phyloP scores from a whole-genome alignment of 1,284 basidiomycete genomes.

The Marasmius oreades region DNA sequence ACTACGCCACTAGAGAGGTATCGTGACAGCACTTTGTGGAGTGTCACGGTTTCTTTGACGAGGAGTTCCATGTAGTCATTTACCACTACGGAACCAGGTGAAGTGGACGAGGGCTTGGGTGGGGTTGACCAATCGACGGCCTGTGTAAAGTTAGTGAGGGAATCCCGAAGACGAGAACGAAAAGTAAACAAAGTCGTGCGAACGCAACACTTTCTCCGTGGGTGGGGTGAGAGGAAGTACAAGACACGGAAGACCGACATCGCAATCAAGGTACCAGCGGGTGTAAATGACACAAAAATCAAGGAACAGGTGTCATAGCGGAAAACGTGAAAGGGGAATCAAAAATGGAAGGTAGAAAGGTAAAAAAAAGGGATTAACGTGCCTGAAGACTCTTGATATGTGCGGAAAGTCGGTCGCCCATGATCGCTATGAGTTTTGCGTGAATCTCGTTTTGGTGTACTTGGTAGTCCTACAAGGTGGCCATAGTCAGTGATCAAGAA shows the following conservation, averaged over 20 bases:
- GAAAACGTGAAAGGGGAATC: not conserved
- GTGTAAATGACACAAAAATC: not conserved
- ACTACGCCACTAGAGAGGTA: constrained; percentile 80
- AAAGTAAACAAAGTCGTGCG: not conserved
- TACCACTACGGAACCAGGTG: constrained; percentile 39
- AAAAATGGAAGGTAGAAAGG: not conserved
- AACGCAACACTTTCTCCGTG: too few species aligned
- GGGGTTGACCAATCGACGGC: constrained; percentile 72
- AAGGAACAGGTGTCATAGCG: not conserved
- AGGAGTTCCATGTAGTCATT: constrained; percentile 90
- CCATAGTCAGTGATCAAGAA: not conserved
- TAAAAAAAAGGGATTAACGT: constrained; percentile 23
- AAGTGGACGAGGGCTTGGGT: constrained; percentile 33
- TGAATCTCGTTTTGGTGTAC: constrained; percentile 99
- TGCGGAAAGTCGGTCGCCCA: constrained; percentile 90
- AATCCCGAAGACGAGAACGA: not conserved
- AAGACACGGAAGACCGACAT: too few species aligned
- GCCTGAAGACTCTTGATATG: constrained; percentile 82
- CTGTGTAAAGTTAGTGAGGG: constrained; percentile 33
- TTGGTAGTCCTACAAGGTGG: constrained; percentile 78
- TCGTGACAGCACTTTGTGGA: constrained; percentile 94
- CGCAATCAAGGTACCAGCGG: not conserved
- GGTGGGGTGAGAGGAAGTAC: too few species aligned
- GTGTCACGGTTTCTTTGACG: constrained; percentile 92
- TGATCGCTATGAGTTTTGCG: constrained; percentile 95